These are phyloP conservation scores for Leavenworthia alabamica DNA, from an alignment of 345 rosid species.

Conservation along the genomic window DNA sequence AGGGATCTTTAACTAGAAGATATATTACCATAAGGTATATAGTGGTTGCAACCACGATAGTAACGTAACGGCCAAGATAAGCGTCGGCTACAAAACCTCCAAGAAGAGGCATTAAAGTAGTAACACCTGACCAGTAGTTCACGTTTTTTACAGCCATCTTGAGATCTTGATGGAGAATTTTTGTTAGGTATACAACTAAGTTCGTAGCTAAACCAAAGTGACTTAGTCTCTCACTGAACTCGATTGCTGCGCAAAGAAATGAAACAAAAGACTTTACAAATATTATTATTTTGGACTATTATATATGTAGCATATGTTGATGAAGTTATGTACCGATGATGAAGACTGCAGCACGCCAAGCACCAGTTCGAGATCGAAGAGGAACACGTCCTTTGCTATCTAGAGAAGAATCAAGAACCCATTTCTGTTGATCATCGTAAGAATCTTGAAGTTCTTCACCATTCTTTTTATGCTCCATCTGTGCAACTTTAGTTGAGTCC, in stretches of 20 bases:
- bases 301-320: background rate
- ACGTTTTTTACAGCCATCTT: conserved; percentile 71
- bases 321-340: conserved; percentile 43
- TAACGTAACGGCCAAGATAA: conserved; percentile 63
- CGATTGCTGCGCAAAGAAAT: conserved; percentile 52
- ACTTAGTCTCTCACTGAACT: conserved; percentile 88
- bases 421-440: conserved; percentile 38
- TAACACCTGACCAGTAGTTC: conserved; percentile 88
- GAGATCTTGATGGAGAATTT: conserved; percentile 73
- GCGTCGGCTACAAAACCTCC: conserved; percentile 95
- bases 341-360: conserved; percentile 67
- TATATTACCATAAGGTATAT: conserved; percentile 57
- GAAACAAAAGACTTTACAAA: too few relatives aligned
- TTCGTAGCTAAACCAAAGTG: conserved; percentile 81
- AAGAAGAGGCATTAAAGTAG: conserved; percentile 84
- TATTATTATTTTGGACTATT: too few relatives aligned
- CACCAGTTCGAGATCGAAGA: conserved; percentile 62
- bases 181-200: conserved; percentile 74
- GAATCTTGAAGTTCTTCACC: conserved; percentile 11
- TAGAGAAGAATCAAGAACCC: conserved; percentile 62
- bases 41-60: conserved; percentile 50
- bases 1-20: background rate
- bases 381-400: conserved; percentile 51
- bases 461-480: conserved; percentile 8
- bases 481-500: background rate